Evolutionary conservation across 176 grass and related monocot species (phyloP).

Genomic region (Areca catechu): DNA sequence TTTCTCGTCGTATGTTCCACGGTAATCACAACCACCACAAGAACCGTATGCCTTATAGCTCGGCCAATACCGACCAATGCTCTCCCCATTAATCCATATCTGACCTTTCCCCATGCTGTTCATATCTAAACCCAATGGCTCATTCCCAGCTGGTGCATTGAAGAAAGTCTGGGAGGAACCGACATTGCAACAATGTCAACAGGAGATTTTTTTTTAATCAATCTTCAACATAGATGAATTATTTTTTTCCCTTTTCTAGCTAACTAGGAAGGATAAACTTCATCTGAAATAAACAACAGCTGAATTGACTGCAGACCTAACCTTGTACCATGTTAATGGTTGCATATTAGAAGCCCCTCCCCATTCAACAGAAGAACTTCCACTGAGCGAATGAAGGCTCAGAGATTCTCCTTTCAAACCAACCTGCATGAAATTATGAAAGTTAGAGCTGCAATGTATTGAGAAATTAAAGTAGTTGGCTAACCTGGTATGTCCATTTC

Average conservation of each 20-base stretch:
- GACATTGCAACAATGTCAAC: too few relatives aligned
- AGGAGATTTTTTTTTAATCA: too few relatives aligned
- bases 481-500: constrained; percentile 88
- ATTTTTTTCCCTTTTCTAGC: background rate
- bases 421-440: constrained; percentile 26
- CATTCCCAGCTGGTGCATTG: constrained; percentile 54
- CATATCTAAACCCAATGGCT: constrained; percentile 85
- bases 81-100: constrained; percentile 81
- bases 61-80: constrained; percentile 80
- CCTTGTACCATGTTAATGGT: constrained; percentile 93
- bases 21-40: constrained; percentile 62
- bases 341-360: constrained; percentile 27
- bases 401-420: constrained; percentile 69
- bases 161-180: constrained; percentile 45
- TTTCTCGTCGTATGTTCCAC: constrained; percentile 53
- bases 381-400: constrained; percentile 40
- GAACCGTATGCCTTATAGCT: constrained; percentile 41
- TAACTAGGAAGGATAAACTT: background rate
- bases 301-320: constrained; percentile 5
- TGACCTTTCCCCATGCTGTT: constrained; percentile 94
- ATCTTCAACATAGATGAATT: too few relatives aligned
- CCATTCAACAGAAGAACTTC: constrained; percentile 77
- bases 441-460: background rate
- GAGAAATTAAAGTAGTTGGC: background rate
- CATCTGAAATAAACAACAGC: background rate